Conservation (phyloP, 2,329 filamentous ascomycete species). For the Conoideocrella luteorostrata region DNA sequence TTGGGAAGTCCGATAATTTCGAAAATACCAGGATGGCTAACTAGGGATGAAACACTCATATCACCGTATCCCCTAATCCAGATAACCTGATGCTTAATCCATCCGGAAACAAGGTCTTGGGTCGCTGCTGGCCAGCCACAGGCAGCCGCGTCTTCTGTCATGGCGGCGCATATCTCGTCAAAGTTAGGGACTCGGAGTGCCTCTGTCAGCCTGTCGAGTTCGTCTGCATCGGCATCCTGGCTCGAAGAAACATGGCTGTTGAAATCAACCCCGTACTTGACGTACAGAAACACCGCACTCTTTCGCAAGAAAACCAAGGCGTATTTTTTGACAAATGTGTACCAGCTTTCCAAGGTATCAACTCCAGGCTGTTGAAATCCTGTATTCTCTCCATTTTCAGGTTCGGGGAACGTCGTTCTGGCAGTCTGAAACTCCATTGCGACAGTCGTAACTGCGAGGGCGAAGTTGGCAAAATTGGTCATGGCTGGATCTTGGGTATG, state of each 20-base stretch:
- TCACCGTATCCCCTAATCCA: constrained; percentile 27
- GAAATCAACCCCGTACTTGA: constrained; percentile 84
- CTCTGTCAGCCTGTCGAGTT: constrained; percentile 75
- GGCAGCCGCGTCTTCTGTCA: constrained; percentile 37
- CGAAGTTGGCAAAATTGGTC: constrained; percentile 51
- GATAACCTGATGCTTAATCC: constrained; percentile 61
- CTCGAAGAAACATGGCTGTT: constrained; percentile 59
- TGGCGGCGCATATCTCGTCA: constrained; percentile 65
- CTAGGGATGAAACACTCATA: constrained; percentile 36
- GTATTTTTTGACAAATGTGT: constrained; percentile 67
- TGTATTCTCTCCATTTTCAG: constrained; percentile 30
- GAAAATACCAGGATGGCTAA: constrained; percentile 84
- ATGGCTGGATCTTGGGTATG: constrained; percentile 40
- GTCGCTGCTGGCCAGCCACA: constrained; percentile 45
- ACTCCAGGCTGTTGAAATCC: constrained; percentile 52
- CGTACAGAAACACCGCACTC: constrained; percentile 72
- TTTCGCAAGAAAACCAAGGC: constrained; percentile 89
- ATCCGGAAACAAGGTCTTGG: constrained; percentile 50
- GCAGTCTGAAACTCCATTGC: constrained; percentile 34
- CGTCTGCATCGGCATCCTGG: constrained; percentile 62
- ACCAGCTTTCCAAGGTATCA: constrained; percentile 47
- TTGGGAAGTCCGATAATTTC: constrained; percentile 88
- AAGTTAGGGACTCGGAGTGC: constrained; percentile 70
- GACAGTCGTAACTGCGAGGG: constrained; percentile 39
- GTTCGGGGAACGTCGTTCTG: constrained; percentile 18